Conservation (phyloP, 306 rosid species). For the Malus fusca region DNA sequence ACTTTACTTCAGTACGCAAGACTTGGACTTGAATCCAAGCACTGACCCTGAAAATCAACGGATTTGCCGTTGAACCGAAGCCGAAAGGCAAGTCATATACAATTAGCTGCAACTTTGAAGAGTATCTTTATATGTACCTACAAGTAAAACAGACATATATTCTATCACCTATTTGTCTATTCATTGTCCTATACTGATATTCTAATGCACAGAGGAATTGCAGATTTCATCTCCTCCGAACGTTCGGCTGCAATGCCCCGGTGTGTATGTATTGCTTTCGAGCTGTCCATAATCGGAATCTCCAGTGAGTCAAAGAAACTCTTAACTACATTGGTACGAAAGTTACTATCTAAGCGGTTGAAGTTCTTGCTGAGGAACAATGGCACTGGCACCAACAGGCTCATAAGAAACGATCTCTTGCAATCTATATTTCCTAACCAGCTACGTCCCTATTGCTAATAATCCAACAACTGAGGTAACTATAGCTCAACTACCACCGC, state of each 20-base stretch:
- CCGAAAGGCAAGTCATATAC: too few relatives aligned
- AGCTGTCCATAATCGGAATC: neutral
- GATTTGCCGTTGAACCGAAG: too few relatives aligned
- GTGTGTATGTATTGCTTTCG: neutral
- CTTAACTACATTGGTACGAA: neutral
- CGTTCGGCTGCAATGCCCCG: neutral
- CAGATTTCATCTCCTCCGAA: conserved; percentile 4
- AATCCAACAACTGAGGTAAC: conserved; percentile 22
- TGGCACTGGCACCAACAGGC: conserved; percentile 11
- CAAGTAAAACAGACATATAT: neutral
- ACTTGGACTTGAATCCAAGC: too few relatives aligned
- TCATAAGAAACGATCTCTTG: conserved; percentile 20
- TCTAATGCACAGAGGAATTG: conserved; percentile 10
- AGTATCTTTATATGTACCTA: neutral
- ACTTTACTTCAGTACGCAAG: too few relatives aligned
- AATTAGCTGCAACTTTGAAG: neutral
- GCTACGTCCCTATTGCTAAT: conserved; percentile 24
- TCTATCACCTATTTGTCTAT: neutral
- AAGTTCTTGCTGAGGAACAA: conserved; percentile 41
- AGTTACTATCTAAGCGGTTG: conserved; percentile 23
- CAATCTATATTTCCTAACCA: conserved; percentile 26
- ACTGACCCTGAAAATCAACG: too few relatives aligned
- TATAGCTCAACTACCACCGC: conserved; percentile 16
- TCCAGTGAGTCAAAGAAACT: neutral
- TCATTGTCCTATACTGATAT: neutral